Evolutionary conservation across 1,284 basidiomycete species (phyloP).

Genomic region (Ganoderma sinense): DNA sequence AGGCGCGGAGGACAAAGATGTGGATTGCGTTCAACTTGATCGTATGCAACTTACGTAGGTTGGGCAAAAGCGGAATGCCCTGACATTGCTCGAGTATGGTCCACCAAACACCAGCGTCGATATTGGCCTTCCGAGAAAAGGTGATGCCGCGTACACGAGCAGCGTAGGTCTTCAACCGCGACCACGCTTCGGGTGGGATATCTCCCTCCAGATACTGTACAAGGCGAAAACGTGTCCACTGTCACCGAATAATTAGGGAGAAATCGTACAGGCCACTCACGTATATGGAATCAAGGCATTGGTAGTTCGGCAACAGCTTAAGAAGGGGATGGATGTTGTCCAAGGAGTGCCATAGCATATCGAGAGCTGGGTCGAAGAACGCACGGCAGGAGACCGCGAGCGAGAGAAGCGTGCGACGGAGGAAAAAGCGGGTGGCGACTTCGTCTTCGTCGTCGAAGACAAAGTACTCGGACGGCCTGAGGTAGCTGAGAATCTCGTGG

Average conservation of each 20-base stretch:
- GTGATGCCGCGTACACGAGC: not conserved
- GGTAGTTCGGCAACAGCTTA: not conserved
- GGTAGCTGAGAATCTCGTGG: not conserved
- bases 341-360: not conserved
- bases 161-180: not conserved
- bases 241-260: not conserved
- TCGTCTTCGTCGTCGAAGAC: not conserved
- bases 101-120: not conserved
- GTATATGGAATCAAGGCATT: not conserved
- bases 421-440: not conserved
- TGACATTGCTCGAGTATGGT: not conserved
- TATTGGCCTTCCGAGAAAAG: not conserved
- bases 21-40: not conserved
- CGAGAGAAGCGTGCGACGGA: not conserved
- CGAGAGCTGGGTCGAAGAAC: not conserved
- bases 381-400: not conserved
- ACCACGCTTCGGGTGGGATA: not conserved
- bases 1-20: not conserved
- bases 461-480: not conserved
- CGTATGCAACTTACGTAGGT: not conserved
- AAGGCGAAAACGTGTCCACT: not conserved
- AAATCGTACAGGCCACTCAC: not conserved
- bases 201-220: not conserved
- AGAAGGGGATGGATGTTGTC: not conserved
- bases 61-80: not conserved